Conservation (phyloP, 2,329 filamentous ascomycete genomes). For the Fonsecaea nubica region DNA sequence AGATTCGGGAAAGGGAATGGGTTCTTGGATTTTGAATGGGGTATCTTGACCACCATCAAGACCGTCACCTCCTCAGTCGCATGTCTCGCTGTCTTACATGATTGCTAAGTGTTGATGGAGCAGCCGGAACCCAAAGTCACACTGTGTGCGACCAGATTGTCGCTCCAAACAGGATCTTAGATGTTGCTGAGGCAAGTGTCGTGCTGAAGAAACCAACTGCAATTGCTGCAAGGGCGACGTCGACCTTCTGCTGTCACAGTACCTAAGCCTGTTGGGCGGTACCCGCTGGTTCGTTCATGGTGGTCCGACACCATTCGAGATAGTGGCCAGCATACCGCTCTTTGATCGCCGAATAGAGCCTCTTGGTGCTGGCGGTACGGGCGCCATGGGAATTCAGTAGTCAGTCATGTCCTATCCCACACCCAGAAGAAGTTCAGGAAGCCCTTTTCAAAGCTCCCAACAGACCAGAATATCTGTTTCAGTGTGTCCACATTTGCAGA, state of each 20-base stretch:
- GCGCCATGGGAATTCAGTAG: too few species aligned
- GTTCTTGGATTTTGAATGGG: conserved; percentile 55
- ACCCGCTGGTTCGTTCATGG: not conserved
- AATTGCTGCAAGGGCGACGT: not conserved
- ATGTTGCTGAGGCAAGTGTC: conserved; percentile 35
- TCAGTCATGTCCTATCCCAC: not conserved
- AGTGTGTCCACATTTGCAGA: not conserved
- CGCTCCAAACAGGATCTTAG: conserved; percentile 46
- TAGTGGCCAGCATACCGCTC: not conserved
- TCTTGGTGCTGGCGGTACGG: not conserved
- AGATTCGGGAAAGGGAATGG: conserved; percentile 52
- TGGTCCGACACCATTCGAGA: not conserved
- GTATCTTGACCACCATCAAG: conserved; percentile 47
- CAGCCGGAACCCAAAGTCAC: conserved; percentile 47
- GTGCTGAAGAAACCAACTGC: conserved; percentile 44
- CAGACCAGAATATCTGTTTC: not conserved
- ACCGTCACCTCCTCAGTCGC: conserved; percentile 42
- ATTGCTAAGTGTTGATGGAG: conserved; percentile 51
- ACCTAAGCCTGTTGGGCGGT: not conserved
- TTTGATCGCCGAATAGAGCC: not conserved
- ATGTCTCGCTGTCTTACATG: conserved; percentile 49
- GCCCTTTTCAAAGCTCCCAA: not conserved
- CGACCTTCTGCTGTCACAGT: not conserved
- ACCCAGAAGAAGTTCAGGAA: not conserved
- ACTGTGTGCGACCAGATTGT: conserved; percentile 52